phyloP scores from a whole-genome alignment of 1,284 basidiomycete species.

The Leucoagaricus sp. region DNA sequence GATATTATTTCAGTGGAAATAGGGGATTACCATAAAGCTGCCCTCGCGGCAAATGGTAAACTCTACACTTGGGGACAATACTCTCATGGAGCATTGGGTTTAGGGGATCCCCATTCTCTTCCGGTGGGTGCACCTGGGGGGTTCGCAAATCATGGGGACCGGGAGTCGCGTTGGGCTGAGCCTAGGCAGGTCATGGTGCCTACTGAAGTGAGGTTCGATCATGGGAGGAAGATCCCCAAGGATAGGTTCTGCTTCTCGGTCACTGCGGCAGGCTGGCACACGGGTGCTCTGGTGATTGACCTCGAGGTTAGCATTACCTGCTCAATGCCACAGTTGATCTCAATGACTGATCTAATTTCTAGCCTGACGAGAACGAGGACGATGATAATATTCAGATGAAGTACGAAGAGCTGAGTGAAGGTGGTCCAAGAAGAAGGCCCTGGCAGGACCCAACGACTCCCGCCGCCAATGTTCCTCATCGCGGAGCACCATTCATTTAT shows the following conservation, averaged over 20 bases:
- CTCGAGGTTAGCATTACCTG: slow-evolving; percentile 49
- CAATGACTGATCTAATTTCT: neutral
- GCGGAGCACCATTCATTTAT: slow-evolving; percentile 4
- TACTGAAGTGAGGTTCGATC: slow-evolving; percentile 70
- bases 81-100: slow-evolving; percentile 78
- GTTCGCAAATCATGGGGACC: slow-evolving; percentile 42
- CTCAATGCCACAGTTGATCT: no score
- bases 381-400: slow-evolving; percentile 25
- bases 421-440: neutral
- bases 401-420: slow-evolving; percentile 12
- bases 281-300: slow-evolving; percentile 83
- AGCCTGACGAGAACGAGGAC: slow-evolving; percentile 31
- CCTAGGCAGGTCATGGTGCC: slow-evolving; percentile 54
- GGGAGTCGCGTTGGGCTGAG: slow-evolving; percentile 34
- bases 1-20: slow-evolving; percentile 82
- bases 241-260: slow-evolving; percentile 77
- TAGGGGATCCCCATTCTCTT: slow-evolving; percentile 67
- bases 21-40: slow-evolving; percentile 89
- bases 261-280: slow-evolving; percentile 86
- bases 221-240: slow-evolving; percentile 46
- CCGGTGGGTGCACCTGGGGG: slow-evolving; percentile 61
- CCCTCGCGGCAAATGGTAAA: slow-evolving; percentile 76
- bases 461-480: slow-evolving; percentile 2
- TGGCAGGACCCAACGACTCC: slow-evolving; percentile 13
- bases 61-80: slow-evolving; percentile 86